Evolutionary conservation across 2,329 filamentous ascomycete species (phyloP).

Genomic region (Apiospora aurea): DNA sequence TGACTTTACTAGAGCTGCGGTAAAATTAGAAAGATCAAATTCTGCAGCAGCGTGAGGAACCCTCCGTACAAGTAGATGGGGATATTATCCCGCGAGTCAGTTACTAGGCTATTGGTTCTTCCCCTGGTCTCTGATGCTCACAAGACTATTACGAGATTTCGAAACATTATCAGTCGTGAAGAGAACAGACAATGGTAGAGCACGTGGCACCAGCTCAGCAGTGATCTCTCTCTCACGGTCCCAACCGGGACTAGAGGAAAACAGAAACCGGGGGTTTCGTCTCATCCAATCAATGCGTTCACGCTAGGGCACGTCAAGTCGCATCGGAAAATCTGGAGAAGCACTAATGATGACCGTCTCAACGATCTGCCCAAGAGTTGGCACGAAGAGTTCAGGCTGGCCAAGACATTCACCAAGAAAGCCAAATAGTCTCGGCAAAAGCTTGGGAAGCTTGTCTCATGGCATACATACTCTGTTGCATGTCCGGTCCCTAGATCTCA

Average conservation of each 20-base stretch:
- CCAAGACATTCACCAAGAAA: not conserved
- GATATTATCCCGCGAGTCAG: not conserved
- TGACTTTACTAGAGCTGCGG: not conserved
- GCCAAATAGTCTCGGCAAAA: not conserved
- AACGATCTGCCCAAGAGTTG: not conserved
- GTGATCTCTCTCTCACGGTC: not conserved
- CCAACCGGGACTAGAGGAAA: not conserved
- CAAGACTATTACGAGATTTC: not conserved
- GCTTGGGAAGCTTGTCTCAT: constrained; percentile 1
- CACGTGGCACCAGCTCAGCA: not conserved
- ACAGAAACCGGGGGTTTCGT: not conserved
- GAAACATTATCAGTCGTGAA: not conserved
- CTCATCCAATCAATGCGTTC: constrained; percentile 5
- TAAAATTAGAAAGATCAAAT: not conserved
- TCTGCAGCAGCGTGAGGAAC: not conserved
- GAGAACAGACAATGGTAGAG: not conserved
- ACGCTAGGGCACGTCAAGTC: not conserved
- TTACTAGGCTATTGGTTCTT: not conserved
- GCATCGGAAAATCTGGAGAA: not conserved
- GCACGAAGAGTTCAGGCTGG: not conserved
- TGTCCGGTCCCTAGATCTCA: not conserved
- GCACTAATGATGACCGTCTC: not conserved
- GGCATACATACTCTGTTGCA: not conserved
- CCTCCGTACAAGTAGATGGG: not conserved
- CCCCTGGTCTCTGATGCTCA: not conserved